These are phyloP conservation scores for Ottelia alismoides DNA, from an alignment of 106 monocot genomes.

Conservation along the genomic window DNA sequence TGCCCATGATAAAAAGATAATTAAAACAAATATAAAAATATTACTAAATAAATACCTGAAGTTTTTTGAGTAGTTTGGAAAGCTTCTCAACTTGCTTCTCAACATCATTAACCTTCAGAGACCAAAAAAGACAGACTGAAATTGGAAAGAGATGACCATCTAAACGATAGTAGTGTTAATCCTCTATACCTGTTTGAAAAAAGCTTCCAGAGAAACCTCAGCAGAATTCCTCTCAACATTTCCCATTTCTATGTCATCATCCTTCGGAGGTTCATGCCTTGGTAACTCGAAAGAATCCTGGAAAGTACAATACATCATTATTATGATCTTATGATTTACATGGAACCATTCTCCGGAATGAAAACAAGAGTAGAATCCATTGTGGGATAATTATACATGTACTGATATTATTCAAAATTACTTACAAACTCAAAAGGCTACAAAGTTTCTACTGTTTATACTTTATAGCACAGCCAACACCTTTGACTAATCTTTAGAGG, in stretches of 20 bases:
- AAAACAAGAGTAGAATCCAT: too few species aligned
- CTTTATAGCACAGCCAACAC: too few species aligned
- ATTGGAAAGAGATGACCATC: not conserved
- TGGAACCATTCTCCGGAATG: too few species aligned
- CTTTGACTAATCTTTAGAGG: too few species aligned
- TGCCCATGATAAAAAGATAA: too few species aligned
- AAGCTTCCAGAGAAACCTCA: slow-evolving; percentile 57
- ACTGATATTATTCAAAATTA: too few species aligned
- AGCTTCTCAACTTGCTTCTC: slow-evolving; percentile 39
- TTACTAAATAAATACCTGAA: slow-evolving; percentile 29
- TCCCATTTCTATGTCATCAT: slow-evolving; percentile 75
- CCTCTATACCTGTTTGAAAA: slow-evolving; percentile 65
- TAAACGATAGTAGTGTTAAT: not conserved
- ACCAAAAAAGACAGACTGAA: not conserved
- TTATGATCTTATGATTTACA: too few species aligned
- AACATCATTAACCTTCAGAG: slow-evolving; percentile 34
- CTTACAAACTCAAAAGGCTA: too few species aligned
- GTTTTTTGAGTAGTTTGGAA: too few species aligned
- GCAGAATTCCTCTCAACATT: slow-evolving; percentile 17
- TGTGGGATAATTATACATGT: too few species aligned
- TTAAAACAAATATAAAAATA: not conserved
- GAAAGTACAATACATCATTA: too few species aligned
- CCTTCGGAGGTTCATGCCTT: slow-evolving; percentile 30
- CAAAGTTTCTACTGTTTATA: too few species aligned
- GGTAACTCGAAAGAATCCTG: slow-evolving; percentile 20